A percentile compares a stretch with the other conserved stretches of the same genome.
Conservation (phyloP, 805 yeast genomes). For the Hanseniaspora occidentalis region DNA sequence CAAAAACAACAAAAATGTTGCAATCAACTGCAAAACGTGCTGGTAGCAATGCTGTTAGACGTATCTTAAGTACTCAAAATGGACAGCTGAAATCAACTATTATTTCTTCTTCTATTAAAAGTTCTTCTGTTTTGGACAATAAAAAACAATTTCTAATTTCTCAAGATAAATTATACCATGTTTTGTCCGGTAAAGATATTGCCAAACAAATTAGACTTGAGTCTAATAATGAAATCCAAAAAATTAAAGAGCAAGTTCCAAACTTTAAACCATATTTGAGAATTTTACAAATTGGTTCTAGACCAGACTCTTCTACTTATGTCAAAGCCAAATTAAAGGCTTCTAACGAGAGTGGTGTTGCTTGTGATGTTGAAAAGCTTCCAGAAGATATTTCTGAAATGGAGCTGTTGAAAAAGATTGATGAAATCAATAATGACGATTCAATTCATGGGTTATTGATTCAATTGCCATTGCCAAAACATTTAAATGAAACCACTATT, state of each 20-base stretch:
- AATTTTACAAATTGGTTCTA: slow-evolving; percentile 64
- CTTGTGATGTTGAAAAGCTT: slow-evolving; percentile 46
- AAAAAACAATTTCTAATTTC: not conserved
- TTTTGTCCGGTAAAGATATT: slow-evolving; percentile 35
- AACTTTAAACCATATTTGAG: slow-evolving; percentile 52
- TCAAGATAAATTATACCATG: slow-evolving; percentile 14
- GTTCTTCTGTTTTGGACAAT: not conserved
- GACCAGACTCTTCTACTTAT: slow-evolving; percentile 74
- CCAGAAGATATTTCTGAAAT: slow-evolving; percentile 45
- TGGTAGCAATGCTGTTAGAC: not conserved
- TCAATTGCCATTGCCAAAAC: slow-evolving; percentile 67
- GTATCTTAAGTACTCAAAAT: not conserved
- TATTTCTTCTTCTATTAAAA: not conserved
- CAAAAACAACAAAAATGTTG: not conserved
- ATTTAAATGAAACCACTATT: slow-evolving; percentile 51
- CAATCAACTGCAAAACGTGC: slow-evolving; percentile 1
- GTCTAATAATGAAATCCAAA: slow-evolving; percentile 27
- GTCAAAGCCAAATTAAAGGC: slow-evolving; percentile 74
- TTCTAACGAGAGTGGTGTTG: slow-evolving; percentile 55
- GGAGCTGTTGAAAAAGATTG: slow-evolving; percentile 41
- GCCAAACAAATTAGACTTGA: slow-evolving; percentile 34
- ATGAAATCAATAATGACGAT: slow-evolving; percentile 42
- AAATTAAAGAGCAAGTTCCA: slow-evolving; percentile 28
- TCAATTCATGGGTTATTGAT: slow-evolving; percentile 61
- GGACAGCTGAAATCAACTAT: not conserved